Evolutionary conservation across 768 basidiomycete genomes (phyloP), one percentile per base, ranked within the genome.

Genomic region (Hebeloma cylindrosporum): DNA sequence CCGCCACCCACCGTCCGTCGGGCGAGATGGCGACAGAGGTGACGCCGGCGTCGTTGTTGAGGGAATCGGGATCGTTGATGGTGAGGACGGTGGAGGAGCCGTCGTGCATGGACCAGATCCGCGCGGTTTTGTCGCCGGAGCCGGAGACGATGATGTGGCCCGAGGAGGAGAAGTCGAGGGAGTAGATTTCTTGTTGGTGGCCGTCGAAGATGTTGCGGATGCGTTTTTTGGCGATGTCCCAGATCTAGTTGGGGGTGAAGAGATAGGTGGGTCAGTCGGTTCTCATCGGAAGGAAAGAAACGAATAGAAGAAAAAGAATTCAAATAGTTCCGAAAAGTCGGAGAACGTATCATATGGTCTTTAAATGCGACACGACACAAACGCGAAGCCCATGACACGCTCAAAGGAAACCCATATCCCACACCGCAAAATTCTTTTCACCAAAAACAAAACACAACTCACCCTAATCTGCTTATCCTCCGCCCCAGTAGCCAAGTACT

Each of bases 391-490:
- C n/a, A n/a, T n/a, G n/a, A n/a, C n/a, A n/a, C n/a, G n/a, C n/a
- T n/a, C n/a, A n/a, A n/a, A n/a, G n/a, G n/a, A n/a, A n/a, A n/a
- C n/a, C n/a, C n/a, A n/a, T n/a, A n/a, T n/a, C n/a, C n/a, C n/a
- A n/a, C n/a, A n/a, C n/a, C n/a, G n/a, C n/a, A n/a, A n/a, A n/a
- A n/a, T n/a, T n/a, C n/a, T n/a, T n/a, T n/a, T n/a, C n/a, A n/a
- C n/a, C n/a, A n/a, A n/a, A n/a, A n/a, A n/a, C n/a, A n/a, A n/a
- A n/a, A n/a, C n/a, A n/a, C n/a, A n/a, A n/a, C n/a, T n/a, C n/a
- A n/a, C 93, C 56, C 95, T 74, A 58, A 98, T 93, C 60, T 88
- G 85, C 48, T 89, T 83, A 69, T 98, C 95, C 65, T 98, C 95
- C 0, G 93, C 93, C 9, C 95, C 95, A 1, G 95, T 97, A 22